Evolutionary conservation across 2,329 filamentous ascomycete species (phyloP).

Genomic region (Daldinia sp.): DNA sequence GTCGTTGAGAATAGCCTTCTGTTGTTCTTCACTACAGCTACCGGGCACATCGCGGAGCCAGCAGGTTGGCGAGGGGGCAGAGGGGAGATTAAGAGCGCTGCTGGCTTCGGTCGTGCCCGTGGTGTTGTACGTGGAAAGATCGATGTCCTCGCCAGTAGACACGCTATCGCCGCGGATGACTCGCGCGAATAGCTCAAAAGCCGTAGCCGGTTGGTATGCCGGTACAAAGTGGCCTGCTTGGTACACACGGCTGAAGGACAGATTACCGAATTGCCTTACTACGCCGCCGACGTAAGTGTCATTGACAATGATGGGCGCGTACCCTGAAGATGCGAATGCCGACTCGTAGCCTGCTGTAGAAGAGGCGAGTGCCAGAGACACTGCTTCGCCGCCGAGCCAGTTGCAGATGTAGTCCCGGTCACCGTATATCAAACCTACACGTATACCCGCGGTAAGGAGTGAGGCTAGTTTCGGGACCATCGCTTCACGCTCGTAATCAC

Average conservation of each 20-base stretch:
- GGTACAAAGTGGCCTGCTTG: constrained; percentile 62
- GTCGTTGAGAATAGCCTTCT: constrained; percentile 18
- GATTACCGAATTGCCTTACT: constrained; percentile 72
- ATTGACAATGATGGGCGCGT: constrained; percentile 62
- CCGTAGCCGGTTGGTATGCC: constrained; percentile 55
- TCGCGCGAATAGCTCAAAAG: constrained; percentile 57
- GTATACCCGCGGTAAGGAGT: constrained; percentile 62
- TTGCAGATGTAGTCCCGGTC: constrained; percentile 64
- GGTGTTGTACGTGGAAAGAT: constrained; percentile 57
- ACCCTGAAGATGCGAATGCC: constrained; percentile 68
- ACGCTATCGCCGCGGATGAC: constrained; percentile 57
- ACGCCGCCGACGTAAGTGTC: constrained; percentile 65
- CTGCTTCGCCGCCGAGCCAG: constrained; percentile 63
- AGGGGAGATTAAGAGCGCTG: constrained; percentile 55
- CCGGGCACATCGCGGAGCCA: constrained; percentile 59
- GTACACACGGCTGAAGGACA: constrained; percentile 63
- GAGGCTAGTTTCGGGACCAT: constrained; percentile 55
- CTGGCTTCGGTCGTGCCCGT: constrained; percentile 60
- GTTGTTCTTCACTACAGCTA: constrained; percentile 61
- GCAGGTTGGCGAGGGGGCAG: constrained; percentile 57
- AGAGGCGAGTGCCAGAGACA: constrained; percentile 54
- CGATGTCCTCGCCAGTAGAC: constrained; percentile 53
- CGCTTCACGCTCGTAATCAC: constrained; percentile 41
- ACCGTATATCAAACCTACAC: constrained; percentile 63
- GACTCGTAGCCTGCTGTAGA: constrained; percentile 58